phyloP scores from a whole-genome alignment of 2,329 filamentous ascomycete species.

The Monosporascus sp. region DNA sequence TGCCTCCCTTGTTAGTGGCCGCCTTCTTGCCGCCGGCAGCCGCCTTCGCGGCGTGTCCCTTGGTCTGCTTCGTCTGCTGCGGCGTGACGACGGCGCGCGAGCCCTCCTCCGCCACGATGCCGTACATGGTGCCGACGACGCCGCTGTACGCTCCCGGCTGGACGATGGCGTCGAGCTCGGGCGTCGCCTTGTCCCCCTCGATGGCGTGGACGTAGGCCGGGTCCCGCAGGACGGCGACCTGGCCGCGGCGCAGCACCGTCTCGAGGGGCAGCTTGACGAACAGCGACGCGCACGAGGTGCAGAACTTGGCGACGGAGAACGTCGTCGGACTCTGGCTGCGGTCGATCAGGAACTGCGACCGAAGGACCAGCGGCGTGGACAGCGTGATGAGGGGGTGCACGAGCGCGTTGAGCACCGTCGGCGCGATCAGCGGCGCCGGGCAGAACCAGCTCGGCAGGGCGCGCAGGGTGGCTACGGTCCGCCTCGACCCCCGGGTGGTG shows the following conservation, averaged over 20 bases:
- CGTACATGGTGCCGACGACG: constrained; percentile 87
- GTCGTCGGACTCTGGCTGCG: constrained; percentile 73
- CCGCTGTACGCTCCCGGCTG: constrained; percentile 76
- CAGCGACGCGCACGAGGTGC: constrained; percentile 72
- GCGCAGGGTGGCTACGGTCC: constrained; percentile 72
- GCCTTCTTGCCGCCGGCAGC: constrained; percentile 19
- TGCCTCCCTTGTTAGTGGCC: constrained; percentile 20
- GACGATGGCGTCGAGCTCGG: constrained; percentile 65
- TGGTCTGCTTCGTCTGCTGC: constrained; percentile 22
- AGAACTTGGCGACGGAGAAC: constrained; percentile 78
- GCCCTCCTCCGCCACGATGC: constrained; percentile 80
- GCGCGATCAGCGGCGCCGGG: constrained; percentile 64
- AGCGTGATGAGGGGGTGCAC: constrained; percentile 78
- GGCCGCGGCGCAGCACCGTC: constrained; percentile 83
- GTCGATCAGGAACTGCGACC: constrained; percentile 79
- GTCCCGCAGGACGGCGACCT: constrained; percentile 65
- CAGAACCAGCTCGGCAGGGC: constrained; percentile 74
- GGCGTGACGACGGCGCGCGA: constrained; percentile 41
- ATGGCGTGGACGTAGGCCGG: constrained; percentile 47
- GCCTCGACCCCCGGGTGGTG: constrained; percentile 66
- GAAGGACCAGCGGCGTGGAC: constrained; percentile 78
- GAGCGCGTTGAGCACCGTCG: constrained; percentile 82
- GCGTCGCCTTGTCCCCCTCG: constrained; percentile 15
- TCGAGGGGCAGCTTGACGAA: constrained; percentile 86
- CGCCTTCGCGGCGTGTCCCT: constrained; percentile 16